Evolutionary conservation across 805 yeast species (phyloP), one percentile per base, ranked within the genome.

Genomic region (Barnettozyma sp.): DNA sequence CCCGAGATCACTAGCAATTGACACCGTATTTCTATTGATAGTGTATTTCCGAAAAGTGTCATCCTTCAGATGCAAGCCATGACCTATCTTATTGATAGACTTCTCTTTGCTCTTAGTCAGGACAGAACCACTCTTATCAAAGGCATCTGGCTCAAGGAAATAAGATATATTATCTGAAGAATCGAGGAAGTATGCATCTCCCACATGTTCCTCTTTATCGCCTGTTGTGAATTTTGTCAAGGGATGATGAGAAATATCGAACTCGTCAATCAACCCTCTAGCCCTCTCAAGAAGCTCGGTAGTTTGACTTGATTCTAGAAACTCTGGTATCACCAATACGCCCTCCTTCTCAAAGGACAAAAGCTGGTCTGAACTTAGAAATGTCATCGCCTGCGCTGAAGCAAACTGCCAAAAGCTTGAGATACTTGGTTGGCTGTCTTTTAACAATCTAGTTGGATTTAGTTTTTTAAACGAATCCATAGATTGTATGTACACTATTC

Each of bases 61-160:
- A 41, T 77, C 74, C 14, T 16, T 13, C 50, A 70, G 64, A 49
- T 83, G 94, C 12, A 83, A 55, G 1, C 83, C 85, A 50, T 83
- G 94, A 5, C 92, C 94, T 27, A 83, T 75, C 58, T 83, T 83
- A 58, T 83, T 83, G 50, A 83, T 66, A 1, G 88, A 71, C 41
- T 56, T 58, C 20, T 70, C 69, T 41, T 76, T 65, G 8, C 80
- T 73, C 48, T 62, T 70, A 18, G 54, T 56, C 42, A 82, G 60
- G 6, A 14, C 27, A 16, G 68, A 46, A n/a, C 82, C 82, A 2
- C 58, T 39, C 9, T 46, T 53, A 44, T 73, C 73, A 44, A 82
- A 71, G 0, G 90, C 86, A 46, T 73, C 83, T 3, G 73, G 73
- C 46, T 82, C 94, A 42, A 82, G 74, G 55, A 82, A 83, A 49